Evolutionary conservation across 352 stramenopile genomes (phyloP).

Genomic region (Phytophthora sp.): DNA sequence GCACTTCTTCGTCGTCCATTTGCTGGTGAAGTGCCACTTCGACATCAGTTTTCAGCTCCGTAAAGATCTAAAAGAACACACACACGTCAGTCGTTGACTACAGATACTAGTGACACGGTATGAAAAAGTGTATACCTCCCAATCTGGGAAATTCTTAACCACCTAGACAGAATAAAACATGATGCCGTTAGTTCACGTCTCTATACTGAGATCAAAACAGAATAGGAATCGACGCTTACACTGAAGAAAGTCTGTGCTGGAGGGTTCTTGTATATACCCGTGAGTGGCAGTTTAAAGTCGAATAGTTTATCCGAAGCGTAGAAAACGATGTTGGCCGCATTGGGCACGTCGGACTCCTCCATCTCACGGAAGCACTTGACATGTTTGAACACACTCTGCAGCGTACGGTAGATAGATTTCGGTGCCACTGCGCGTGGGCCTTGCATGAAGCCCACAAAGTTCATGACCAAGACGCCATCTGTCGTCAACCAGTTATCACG

Average conservation of each 20-base stretch:
- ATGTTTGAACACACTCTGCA: slow-evolving; percentile 70
- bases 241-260: slow-evolving; percentile 59
- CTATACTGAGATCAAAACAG: background rate
- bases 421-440: slow-evolving; percentile 53
- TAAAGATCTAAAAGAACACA: slow-evolving; percentile 59
- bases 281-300: slow-evolving; percentile 61
- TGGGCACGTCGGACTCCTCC: slow-evolving; percentile 38
- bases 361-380: slow-evolving; percentile 79
- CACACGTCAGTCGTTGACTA: background rate
- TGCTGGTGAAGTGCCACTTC: slow-evolving; percentile 59
- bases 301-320: slow-evolving; percentile 77
- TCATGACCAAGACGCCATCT: slow-evolving; percentile 73
- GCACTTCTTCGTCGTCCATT: slow-evolving; percentile 58
- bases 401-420: slow-evolving; percentile 72
- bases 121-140: slow-evolving; percentile 49
- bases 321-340: slow-evolving; percentile 76
- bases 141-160: slow-evolving; percentile 65
- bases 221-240: slow-evolving; percentile 30
- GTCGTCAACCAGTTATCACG: slow-evolving; percentile 59
- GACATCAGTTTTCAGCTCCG: slow-evolving; percentile 46
- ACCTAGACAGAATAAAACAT: slow-evolving; percentile 38
- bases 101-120: background rate
- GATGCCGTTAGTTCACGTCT: background rate
- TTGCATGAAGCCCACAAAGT: slow-evolving; percentile 79
- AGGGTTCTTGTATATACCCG: slow-evolving; percentile 58